Evolutionary conservation across 805 yeast species (phyloP), one percentile per base, ranked within the genome.

Genomic region (Hanseniaspora guilliermondii): DNA sequence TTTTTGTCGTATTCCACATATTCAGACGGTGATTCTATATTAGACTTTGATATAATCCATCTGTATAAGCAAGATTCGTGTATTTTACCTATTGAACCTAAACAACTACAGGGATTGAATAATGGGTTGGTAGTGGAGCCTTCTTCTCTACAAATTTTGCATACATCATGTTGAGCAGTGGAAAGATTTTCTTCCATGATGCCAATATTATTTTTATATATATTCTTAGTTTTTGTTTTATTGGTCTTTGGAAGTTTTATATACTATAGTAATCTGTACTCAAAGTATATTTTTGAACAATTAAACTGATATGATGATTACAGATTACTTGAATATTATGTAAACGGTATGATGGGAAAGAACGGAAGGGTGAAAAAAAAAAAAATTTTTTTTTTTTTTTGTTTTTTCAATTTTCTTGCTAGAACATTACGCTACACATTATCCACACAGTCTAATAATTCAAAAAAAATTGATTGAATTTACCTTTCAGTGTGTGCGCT

Each of bases 141-240:
- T 61, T 87, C 97, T 38, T 95, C 91, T 52, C 96, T 83, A 65
- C 98, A 93, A 46, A 93, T 89, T 57, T 98, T 83, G 68, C 98
- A 93, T 33, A 73, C 75, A 56, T 76, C 83, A 36, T 46, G 36
- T 4, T 35, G 49, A 16, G 5, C n/a, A 4, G 37, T 12, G 5
- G 41, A 32, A 33, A 16, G 17, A 14, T 21, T 11, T 6, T 22
- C 14, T 16, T 46, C 39, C 24, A 39, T 30, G 24, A 19, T 25
- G n/a, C 14, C 21, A 11, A 25, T 22, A 27, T 33, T n/a, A 9
- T 17, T 14, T 25, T 25, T 36, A 12, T 9, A 25, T n/a, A 27
- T 14, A 16, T 4, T n/a, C n/a, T n/a, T n/a, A n/a, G 19, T 3
- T 2, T 19, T 19, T 21, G 32, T 21, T 19, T 22, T 40, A 3